Conservation (phyloP, 331 rosid species). For the Malus hybrid region DNA sequence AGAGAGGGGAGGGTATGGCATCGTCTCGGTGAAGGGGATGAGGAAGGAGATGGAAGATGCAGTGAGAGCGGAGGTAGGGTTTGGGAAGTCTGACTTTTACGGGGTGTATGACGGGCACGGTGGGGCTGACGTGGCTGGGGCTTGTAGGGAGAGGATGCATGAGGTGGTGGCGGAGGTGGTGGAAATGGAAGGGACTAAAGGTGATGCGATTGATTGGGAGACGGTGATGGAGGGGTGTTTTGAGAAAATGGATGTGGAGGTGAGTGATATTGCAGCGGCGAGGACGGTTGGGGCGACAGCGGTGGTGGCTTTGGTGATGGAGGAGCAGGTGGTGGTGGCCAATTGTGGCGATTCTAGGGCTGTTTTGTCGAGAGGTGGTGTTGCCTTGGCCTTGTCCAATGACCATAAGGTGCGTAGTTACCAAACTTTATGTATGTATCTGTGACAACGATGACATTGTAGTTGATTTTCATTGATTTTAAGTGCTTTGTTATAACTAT, state of each 20-base stretch:
- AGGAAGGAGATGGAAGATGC: conserved; percentile 90
- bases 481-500: too few species aligned
- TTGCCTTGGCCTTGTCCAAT: conserved; percentile 46
- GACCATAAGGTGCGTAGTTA: conserved; percentile 66
- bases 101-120: conserved; percentile 87
- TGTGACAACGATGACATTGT: too few species aligned
- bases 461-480: too few species aligned
- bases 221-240: conserved; percentile 73
- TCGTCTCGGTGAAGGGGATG: conserved; percentile 51
- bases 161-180: conserved; percentile 50
- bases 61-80: conserved; percentile 60
- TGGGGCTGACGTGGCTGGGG: conserved; percentile 60
- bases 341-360: conserved; percentile 93
- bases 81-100: conserved; percentile 53
- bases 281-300: conserved; percentile 71
- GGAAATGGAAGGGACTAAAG: neutral
- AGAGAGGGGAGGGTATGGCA: conserved; percentile 27
- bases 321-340: conserved; percentile 53
- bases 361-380: conserved; percentile 65
- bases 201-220: conserved; percentile 38
- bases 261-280: conserved; percentile 30
- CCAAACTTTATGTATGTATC: too few species aligned
- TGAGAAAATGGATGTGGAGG: conserved; percentile 61
- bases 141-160: conserved; percentile 58
- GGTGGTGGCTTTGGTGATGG: conserved; percentile 44